These are phyloP conservation scores for Termitomyces sp. DNA, from an alignment of 1,284 basidiomycete genomes.

Conservation along the genomic window DNA sequence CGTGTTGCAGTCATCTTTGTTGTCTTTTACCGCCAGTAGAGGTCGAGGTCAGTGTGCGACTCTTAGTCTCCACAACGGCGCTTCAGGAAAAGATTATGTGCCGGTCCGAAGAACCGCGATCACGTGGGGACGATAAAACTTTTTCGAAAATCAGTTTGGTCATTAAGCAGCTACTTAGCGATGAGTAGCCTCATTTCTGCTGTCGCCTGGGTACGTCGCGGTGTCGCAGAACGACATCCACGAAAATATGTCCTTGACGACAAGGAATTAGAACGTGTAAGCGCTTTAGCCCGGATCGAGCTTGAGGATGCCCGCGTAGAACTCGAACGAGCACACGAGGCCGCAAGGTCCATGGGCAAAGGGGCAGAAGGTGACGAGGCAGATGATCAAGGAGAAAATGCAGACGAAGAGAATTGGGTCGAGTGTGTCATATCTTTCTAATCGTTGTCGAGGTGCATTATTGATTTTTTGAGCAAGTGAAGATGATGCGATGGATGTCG, in stretches of 20 bases:
- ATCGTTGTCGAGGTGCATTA: conserved; percentile 13
- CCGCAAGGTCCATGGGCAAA: conserved; percentile 68
- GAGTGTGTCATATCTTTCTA: conserved; percentile 58
- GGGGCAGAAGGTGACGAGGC: conserved; percentile 55
- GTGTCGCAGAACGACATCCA: conserved; percentile 74
- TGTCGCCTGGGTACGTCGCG: conserved; percentile 76
- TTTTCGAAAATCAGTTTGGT: not conserved
- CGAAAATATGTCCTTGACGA: conserved; percentile 90
- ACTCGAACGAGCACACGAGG: conserved; percentile 77
- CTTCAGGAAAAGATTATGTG: not conserved
- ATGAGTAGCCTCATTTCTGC: conserved; percentile 75
- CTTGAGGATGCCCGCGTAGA: conserved; percentile 85
- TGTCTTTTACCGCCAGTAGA: too few relatives aligned
- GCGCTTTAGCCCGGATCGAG: conserved; percentile 82
- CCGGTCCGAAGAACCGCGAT: conserved; percentile 10
- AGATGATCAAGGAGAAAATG: conserved; percentile 50
- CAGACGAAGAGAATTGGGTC: conserved; percentile 64
- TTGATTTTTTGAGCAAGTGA: conserved; percentile 31
- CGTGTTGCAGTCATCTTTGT: too few relatives aligned
- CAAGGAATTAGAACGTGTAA: conserved; percentile 86
- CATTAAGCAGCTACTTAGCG: conserved; percentile 4
- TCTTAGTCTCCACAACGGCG: too few relatives aligned
- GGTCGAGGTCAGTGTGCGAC: too few relatives aligned
- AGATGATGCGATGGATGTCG: conserved; percentile 67
- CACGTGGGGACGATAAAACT: conserved; percentile 17